Evolutionary conservation across 495 filamentous ascomycete species (phyloP), one percentile per base, ranked within the genome.

Genomic region (Astrothelium macrocarpum): DNA sequence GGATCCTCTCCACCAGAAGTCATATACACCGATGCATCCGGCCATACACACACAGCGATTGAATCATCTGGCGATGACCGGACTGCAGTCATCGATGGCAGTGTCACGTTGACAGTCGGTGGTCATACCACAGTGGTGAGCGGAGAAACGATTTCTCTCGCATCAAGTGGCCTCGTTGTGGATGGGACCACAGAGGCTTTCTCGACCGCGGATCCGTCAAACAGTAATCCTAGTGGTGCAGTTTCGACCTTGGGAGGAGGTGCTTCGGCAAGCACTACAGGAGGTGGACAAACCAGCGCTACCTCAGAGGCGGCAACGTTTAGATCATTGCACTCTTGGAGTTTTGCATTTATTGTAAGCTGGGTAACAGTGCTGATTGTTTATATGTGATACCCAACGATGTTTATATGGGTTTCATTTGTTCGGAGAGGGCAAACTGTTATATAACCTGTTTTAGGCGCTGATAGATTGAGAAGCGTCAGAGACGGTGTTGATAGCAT

Each of bases 61-160:
- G 49, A 56, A 56, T 20, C 49, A 28, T 20, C 12, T 28, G 25
- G 20, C 25, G 20, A 26, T 20, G 20, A 25, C 16, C 7, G 7
- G 9, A 56, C 49, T 56, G 49, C 49, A 28, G 49, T 56, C 7
- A 9, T 56, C 10, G 49, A 56, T 56, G 49, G 49, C 49, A 56
- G 49, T 16, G 49, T 56, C 5, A 56, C 49, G 20, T 56, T 56
- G 49, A 56, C 4, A 26, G 49, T 56, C 7, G 49, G 49, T 56
- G 49, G 49, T 10, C 25, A 11, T n/a, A 29, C 5, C 4, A 56
- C 49, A 26, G 49, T 56, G 25, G 0, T 56, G 25, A 16, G 29
- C 16, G 49, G 49, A 29, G 49, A 56, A 26, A 56, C 49, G 1
- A n/a, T 56, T 9, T 32, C 49, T 20, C 49, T 56, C 16, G 49